Conservation (phyloP, 169 alveolate genomes). For the Toxoplasma gondii region DNA sequence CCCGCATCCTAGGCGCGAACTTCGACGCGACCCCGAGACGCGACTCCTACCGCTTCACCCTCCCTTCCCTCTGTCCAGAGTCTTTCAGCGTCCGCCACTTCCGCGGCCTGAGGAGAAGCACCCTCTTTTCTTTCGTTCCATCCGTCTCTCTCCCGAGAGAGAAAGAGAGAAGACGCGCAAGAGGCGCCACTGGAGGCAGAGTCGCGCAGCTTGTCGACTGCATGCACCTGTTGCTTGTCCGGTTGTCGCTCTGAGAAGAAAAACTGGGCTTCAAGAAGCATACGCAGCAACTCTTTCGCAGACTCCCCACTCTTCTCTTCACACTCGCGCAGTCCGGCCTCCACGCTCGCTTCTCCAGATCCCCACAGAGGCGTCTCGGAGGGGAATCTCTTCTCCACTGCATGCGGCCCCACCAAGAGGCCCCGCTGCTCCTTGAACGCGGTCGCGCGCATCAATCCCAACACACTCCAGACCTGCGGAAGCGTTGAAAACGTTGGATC, state of each 20-base stretch:
- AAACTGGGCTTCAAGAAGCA: background rate
- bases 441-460: constrained; percentile 9
- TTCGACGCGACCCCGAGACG: too few relatives aligned
- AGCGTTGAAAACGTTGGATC: background rate
- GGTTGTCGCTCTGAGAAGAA: constrained; percentile 20
- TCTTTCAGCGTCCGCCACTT: too few relatives aligned
- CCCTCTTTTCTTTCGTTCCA: background rate
- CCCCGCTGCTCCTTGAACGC: background rate
- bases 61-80: too few relatives aligned
- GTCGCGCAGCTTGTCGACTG: background rate
- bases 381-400: background rate
- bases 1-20: too few relatives aligned
- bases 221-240: background rate
- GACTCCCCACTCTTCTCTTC: background rate
- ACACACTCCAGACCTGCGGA: constrained; percentile 13
- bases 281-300: background rate
- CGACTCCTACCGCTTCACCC: too few relatives aligned
- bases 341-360: too few relatives aligned
- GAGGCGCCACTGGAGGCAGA: background rate
- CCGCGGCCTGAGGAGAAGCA: too few relatives aligned
- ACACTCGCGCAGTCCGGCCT: background rate
- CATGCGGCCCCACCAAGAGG: background rate
- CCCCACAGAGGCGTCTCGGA: too few relatives aligned
- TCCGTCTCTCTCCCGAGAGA: background rate
- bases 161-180: background rate